Base-by-base conservation (phyloP, 2,329 filamentous ascomycete species). In the Trichocomaceae sp. region DNA sequence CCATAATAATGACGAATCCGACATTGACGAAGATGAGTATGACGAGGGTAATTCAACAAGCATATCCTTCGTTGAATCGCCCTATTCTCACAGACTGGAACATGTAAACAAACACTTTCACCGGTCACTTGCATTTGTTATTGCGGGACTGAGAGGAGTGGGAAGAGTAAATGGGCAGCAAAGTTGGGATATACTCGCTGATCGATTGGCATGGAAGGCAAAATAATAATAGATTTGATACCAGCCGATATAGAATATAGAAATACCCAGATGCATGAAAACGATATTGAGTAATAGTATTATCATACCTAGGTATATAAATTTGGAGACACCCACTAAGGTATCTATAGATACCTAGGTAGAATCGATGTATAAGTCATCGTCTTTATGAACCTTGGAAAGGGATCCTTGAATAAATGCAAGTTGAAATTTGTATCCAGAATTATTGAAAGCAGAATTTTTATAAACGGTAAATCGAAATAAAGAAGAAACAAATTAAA, bases 121-220 rank as follows among this genome's bases (percentile, higher is more conserved):
- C 54, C 78, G 79, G 44, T 75, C 87, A 47, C 64, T 90, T 26
- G 75, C 79, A 0, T 95, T 95, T 67, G 77, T 93, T 13, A 79
- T 79, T 2, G 83, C 85, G 49, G 90, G 88, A 0, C 67, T 96
- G 59, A 82, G 85, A 52, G 86, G 86, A 9, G 82, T 93, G 9
- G 85, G 88, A 49, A 80, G 90, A 62, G 87, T 85, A 33, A 85
- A 87, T 47, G 83, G 83, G 26, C 83, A 88, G 71, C 78, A 64
- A 65, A 80, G 85, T 66, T 92, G 90, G 87, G 88, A 93, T 69
- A 83, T 87, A 57, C 68, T 96, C 57, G 89, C 87, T 0, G 89
- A 95, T 69, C 87, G 86, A 75, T 70, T 95, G 45, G 86, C 91
- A 50, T 74, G 71, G 71, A 67, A 69, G 39, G 39, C 37, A 12